Percentiles rank a stretch among this genome's conserved stretches.
Evolutionary conservation across 1,139 yeast genomes (phyloP).

Genomic region (Suzukiozyma palmioleophila): DNA sequence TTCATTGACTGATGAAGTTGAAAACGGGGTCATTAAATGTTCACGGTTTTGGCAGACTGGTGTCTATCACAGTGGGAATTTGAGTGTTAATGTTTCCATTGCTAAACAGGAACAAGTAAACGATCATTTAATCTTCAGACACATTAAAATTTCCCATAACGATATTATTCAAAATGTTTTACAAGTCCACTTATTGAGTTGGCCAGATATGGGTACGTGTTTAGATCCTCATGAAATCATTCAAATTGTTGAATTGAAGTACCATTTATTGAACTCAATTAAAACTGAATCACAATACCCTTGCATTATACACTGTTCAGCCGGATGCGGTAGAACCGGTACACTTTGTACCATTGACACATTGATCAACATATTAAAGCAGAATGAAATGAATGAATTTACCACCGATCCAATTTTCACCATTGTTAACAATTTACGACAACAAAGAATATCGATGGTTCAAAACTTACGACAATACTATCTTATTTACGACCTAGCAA

Average conservation of each 20-base stretch:
- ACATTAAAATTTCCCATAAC: constrained; percentile 28
- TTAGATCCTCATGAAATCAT: constrained; percentile 38
- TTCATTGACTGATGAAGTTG: constrained; percentile 50
- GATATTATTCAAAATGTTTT: constrained; percentile 27
- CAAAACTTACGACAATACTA: constrained; percentile 73
- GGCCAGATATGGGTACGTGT: constrained; percentile 53
- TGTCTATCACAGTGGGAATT: constrained; percentile 34
- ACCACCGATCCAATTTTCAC: constrained; percentile 36
- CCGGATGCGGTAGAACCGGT: constrained; percentile 93
- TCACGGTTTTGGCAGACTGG: constrained; percentile 54
- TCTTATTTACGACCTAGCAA: constrained; percentile 57
- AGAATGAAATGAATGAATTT: constrained; percentile 7
- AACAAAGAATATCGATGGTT: constrained; percentile 79
- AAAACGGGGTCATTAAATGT: constrained; percentile 51
- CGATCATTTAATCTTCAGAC: constrained; percentile 27
- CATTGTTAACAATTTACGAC: constrained; percentile 57
- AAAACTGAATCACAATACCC: constrained; percentile 25
- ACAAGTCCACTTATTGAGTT: constrained; percentile 46
- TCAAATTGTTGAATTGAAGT: constrained; percentile 37
- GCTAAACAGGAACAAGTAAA: constrained; percentile 16
- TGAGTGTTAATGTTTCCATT: constrained; percentile 26
- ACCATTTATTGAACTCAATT: constrained; percentile 20
- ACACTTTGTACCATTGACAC: constrained; percentile 76
- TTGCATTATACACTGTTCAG: constrained; percentile 76
- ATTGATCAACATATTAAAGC: constrained; percentile 42